Base-by-base conservation (phyloP, 257 asterid genomes). In the Mentha longifolia region DNA sequence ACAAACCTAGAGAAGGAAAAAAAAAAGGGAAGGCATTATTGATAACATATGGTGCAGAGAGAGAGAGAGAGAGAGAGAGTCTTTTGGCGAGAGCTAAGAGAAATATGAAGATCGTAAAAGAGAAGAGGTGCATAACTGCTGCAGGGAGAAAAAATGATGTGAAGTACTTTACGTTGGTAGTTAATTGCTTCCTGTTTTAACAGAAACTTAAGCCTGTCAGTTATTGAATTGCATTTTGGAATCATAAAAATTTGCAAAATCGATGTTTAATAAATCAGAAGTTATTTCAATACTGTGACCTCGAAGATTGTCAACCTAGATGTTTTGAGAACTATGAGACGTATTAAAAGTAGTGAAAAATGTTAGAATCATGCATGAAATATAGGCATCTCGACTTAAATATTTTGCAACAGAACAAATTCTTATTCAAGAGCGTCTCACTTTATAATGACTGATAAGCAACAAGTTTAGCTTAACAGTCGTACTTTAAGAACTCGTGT, bases 321-420 rank as follows among this genome's bases (percentile, higher is more conserved):
- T 16, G 35, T 37, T 15, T 41, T 41, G 11, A 68, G 43, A 25
- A 30, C 7, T 9, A 15, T 54, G 31, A 4, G 42, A 15, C 28
- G 16, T 22, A 58, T 55, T 50, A 28, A 10, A 41, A 25, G 22
- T 12, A 7, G 35, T 57, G 30, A 16, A 28, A 43, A 42, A 16
- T 43, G 74, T 9, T 12, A 70, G 25, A 55, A 58, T 16, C 60
- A 10, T 30, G 75, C 17, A 49, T 47, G 47, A n/a, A 31, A 30
- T 56, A 39, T 2, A 3, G 65, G 11, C 57, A 55, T 58, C 3
- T 30, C 8, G 30, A 43, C 22, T 17, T 39, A 16, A 47, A 19
- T 28, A 33, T 12, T 45, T 60, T 12, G 16, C 17, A 39, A 59
- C 16, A n/a, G n/a, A n/a, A n/a, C n/a, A n/a, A n/a, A n/a, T n/a